Percentiles rank a stretch among this genome's conserved stretches.
These are phyloP conservation scores for Cyclotella cryptica DNA, from an alignment of 108 stramenopile species.

Conservation along the genomic window DNA sequence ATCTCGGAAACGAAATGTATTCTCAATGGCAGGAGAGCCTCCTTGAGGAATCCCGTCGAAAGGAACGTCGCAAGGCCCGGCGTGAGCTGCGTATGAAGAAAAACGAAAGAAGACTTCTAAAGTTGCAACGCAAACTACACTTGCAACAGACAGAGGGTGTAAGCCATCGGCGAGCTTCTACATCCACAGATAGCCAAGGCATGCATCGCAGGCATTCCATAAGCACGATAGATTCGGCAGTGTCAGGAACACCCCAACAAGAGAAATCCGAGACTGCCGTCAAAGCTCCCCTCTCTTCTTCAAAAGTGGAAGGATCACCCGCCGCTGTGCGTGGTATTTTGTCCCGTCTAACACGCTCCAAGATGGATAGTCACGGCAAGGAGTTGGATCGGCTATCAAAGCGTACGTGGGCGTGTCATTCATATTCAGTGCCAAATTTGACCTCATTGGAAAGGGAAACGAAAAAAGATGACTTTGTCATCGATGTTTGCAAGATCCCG, in stretches of 20 bases:
- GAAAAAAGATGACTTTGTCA: neutral
- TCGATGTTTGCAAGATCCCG: neutral
- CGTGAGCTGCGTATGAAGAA: conserved; percentile 35
- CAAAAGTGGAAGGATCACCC: conserved; percentile 14
- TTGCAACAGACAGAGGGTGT: conserved; percentile 46
- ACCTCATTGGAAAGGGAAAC: neutral
- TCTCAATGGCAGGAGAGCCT: conserved; percentile 77
- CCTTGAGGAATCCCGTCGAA: conserved; percentile 62
- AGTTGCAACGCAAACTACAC: conserved; percentile 73
- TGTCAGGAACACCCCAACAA: conserved; percentile 5
- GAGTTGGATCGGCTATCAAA: conserved; percentile 31
- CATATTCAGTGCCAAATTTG: conserved; percentile 38
- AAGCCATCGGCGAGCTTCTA: conserved; percentile 19
- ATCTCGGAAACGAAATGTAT: conserved; percentile 82
- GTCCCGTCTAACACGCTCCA: conserved; percentile 41
- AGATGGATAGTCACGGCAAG: conserved; percentile 28
- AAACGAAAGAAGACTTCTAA: conserved; percentile 67
- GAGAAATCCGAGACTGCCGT: neutral
- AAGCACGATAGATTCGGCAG: neutral
- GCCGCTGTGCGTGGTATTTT: conserved; percentile 36
- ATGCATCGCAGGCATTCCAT: conserved; percentile 1
- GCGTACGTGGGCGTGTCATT: conserved; percentile 6
- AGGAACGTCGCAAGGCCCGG: conserved; percentile 59
- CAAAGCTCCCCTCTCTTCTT: neutral
- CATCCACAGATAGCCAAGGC: conserved; percentile 10